Percentiles rank a stretch among this genome's conserved stretches.
phyloP scores from a whole-genome alignment of 441 rosid species.

The Biscutella laevigata region DNA sequence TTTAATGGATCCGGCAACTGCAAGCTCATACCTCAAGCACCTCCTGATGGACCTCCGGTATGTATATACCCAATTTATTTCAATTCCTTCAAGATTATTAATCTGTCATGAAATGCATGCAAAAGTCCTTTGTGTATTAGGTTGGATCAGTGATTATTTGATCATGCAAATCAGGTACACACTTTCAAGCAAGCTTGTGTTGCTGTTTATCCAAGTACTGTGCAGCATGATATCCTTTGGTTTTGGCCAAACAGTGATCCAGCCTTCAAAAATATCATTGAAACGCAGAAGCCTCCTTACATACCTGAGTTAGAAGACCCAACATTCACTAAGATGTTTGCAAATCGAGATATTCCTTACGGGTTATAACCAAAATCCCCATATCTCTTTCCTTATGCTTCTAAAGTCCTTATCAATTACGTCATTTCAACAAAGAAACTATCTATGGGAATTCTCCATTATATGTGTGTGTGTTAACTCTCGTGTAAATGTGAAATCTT shows the following conservation, averaged over 20 bases:
- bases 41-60: conserved; percentile 80
- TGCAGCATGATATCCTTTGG: conserved; percentile 78
- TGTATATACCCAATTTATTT: too few species aligned
- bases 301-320: conserved; percentile 73
- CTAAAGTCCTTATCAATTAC: too few species aligned
- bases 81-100: too few species aligned
- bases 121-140: background rate
- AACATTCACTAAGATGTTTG: conserved; percentile 47
- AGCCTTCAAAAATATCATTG: conserved; percentile 46
- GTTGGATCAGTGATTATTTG: background rate
- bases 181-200: conserved; percentile 72
- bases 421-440: background rate
- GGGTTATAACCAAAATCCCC: too few species aligned
- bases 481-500: conserved; percentile 22
- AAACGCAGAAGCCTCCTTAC: conserved; percentile 58
- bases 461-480: too few species aligned
- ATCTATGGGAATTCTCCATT: background rate
- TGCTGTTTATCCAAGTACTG: conserved; percentile 56
- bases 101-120: too few species aligned
- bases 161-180: conserved; percentile 43
- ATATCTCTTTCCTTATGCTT: too few species aligned
- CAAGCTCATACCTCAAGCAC: conserved; percentile 79
- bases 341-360: conserved; percentile 67
- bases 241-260: conserved; percentile 88
- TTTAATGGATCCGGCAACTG: conserved; percentile 71